A percentile compares a stretch with the other conserved stretches of the same genome.
phyloP scores from a whole-genome alignment of 345 rosid genomes.

The Hibiscus tridactylites region DNA sequence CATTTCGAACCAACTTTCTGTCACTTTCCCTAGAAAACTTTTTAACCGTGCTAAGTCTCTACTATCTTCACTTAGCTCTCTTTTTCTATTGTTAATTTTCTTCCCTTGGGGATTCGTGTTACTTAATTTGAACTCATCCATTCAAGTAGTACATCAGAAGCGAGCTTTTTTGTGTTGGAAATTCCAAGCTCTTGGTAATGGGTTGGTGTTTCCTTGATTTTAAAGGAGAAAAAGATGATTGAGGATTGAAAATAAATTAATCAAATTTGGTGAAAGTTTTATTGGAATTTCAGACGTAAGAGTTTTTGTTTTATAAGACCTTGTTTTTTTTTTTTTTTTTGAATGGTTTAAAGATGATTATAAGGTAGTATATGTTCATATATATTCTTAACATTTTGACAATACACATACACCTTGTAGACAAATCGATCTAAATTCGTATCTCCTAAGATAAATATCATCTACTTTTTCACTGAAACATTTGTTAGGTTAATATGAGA shows the following conservation, averaged over 20 bases:
- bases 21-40: neutral
- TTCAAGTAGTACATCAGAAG: slow-evolving; percentile 23
- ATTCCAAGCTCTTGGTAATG: slow-evolving; percentile 9
- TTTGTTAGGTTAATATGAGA: neutral
- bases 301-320: neutral
- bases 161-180: slow-evolving; percentile 5
- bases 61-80: slow-evolving; percentile 20
- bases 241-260: neutral
- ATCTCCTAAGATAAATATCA: too few relatives aligned
- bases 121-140: slow-evolving; percentile 18
- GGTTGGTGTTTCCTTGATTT: slow-evolving; percentile 16
- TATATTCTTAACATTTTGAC: too few relatives aligned
- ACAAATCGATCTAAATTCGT: too few relatives aligned
- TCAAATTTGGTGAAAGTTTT: neutral
- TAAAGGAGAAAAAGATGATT: slow-evolving; percentile 20
- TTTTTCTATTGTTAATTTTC: neutral
- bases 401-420: too few relatives aligned
- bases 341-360: too few relatives aligned
- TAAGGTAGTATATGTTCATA: too few relatives aligned
- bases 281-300: neutral
- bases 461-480: too few relatives aligned
- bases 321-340: too few relatives aligned
- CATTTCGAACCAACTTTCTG: neutral
- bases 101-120: neutral
- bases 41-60: slow-evolving; percentile 9